Evolutionary conservation across 306 rosid genomes (phyloP).

Genomic region (Rosa lucieae): DNA sequence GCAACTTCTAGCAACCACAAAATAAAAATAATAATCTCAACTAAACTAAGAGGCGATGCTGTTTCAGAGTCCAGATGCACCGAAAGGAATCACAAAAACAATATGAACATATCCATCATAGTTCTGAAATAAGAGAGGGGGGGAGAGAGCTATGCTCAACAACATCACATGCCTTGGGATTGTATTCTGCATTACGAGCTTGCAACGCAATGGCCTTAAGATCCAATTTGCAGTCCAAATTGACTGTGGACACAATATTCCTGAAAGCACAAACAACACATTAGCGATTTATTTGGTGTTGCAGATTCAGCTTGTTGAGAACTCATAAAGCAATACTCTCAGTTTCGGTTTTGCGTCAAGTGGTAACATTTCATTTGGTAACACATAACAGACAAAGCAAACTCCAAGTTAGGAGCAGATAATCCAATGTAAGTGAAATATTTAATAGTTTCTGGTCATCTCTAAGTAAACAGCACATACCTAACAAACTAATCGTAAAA

Average conservation of each 20-base stretch:
- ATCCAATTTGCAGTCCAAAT: slow-evolving; percentile 92
- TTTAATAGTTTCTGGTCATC: background rate
- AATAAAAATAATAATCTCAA: too few species aligned
- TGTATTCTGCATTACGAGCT: slow-evolving; percentile 97
- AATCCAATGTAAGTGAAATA: background rate
- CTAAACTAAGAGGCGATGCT: too few species aligned
- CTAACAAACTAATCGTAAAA: too few species aligned
- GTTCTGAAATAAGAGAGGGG: background rate
- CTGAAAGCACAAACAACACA: slow-evolving; percentile 36
- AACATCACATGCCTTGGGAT: slow-evolving; percentile 71
- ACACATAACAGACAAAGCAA: too few species aligned
- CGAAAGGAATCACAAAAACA: background rate
- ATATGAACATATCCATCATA: background rate
- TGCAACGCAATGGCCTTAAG: slow-evolving; percentile 86
- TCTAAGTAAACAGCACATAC: background rate
- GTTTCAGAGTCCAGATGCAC: background rate
- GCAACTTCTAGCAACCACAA: too few species aligned
- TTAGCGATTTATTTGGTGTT: background rate
- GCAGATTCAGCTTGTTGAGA: background rate
- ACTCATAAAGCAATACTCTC: background rate
- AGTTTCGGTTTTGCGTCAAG: too few species aligned
- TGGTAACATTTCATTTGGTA: background rate
- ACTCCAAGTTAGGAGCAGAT: background rate
- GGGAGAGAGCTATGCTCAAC: background rate
- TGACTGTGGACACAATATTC: slow-evolving; percentile 92